Evolutionary conservation across 768 basidiomycete species (phyloP).

Genomic region (Baorangia bicolor): DNA sequence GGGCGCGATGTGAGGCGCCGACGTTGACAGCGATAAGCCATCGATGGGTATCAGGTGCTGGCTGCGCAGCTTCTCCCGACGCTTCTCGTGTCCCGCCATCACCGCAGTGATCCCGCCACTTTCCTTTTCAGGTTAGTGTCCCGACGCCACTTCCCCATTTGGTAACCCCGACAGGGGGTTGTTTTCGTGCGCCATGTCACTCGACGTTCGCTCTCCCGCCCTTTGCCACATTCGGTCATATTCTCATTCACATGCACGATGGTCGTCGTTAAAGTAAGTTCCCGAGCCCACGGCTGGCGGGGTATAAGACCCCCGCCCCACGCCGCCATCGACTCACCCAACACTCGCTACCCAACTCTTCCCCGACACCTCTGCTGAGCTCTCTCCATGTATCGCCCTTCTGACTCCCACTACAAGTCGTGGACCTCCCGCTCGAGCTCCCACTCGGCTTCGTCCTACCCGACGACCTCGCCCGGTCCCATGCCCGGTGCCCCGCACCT

Average conservation of each 20-base stretch:
- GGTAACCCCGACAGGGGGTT: constrained; percentile 16
- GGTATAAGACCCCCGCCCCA: constrained; percentile 28
- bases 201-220: constrained; percentile 31
- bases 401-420: constrained; percentile 19
- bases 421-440: constrained; percentile 20
- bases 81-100: constrained; percentile 21
- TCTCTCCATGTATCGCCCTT: constrained; percentile 22
- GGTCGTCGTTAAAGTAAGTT: constrained; percentile 18
- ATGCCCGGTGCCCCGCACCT: constrained; percentile 28
- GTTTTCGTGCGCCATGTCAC: constrained; percentile 15
- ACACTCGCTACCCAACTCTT: constrained; percentile 1
- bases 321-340: constrained; percentile 22
- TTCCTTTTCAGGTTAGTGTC: constrained; percentile 10
- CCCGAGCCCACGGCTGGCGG: constrained; percentile 12
- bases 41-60: constrained; percentile 13
- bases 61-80: constrained; percentile 13
- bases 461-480: constrained; percentile 18
- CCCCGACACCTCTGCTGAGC: background rate
- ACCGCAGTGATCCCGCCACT: constrained; percentile 22
- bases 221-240: constrained; percentile 8
- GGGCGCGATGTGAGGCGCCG: background rate
- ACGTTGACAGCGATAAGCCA: constrained; percentile 16
- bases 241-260: constrained; percentile 12
- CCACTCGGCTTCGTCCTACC: constrained; percentile 6
- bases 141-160: constrained; percentile 26